These are phyloP conservation scores for Aspergillus terreus DNA, from an alignment of 2,329 filamentous ascomycete species.

Conservation along the genomic window DNA sequence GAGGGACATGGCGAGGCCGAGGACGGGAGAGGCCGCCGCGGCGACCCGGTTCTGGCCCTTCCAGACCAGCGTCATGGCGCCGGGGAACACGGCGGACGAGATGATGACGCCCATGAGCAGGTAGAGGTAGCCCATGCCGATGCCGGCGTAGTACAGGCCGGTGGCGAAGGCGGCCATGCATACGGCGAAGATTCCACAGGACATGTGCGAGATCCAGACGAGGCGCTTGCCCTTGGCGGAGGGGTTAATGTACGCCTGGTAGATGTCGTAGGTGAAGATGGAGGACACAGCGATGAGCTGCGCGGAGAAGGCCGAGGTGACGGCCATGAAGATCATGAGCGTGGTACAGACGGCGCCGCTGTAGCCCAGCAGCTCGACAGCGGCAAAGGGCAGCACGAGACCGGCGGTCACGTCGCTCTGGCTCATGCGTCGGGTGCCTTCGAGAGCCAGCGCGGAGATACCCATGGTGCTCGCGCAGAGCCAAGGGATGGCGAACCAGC, in stretches of 20 bases:
- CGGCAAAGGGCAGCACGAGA: conserved; percentile 78
- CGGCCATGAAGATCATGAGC: conserved; percentile 84
- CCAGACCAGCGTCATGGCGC: conserved; percentile 77
- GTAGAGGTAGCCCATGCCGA: conserved; percentile 86
- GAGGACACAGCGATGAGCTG: conserved; percentile 84
- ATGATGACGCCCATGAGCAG: conserved; percentile 91
- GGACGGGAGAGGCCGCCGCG: conserved; percentile 64
- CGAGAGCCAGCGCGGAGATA: conserved; percentile 73
- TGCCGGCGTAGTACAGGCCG: conserved; percentile 68
- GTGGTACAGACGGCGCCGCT: conserved; percentile 76
- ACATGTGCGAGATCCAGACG: conserved; percentile 73
- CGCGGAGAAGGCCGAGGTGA: conserved; percentile 77
- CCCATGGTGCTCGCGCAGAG: conserved; percentile 86
- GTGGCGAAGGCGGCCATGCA: conserved; percentile 76
- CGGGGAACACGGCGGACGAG: conserved; percentile 77
- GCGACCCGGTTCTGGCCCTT: conserved; percentile 73
- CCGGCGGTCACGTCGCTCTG: conserved; percentile 75
- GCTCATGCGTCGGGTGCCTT: conserved; percentile 70
- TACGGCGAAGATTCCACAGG: conserved; percentile 70
- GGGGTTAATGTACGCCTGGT: conserved; percentile 82
- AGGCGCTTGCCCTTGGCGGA: conserved; percentile 69
- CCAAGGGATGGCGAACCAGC: conserved; percentile 93
- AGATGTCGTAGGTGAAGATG: conserved; percentile 85
- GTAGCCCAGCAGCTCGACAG: conserved; percentile 76
- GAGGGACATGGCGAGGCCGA: conserved; percentile 66